Percentiles rank a stretch among this genome's conserved stretches.
phyloP scores from a whole-genome alignment of 768 basidiomycete species.

The Naganishia antarctica region DNA sequence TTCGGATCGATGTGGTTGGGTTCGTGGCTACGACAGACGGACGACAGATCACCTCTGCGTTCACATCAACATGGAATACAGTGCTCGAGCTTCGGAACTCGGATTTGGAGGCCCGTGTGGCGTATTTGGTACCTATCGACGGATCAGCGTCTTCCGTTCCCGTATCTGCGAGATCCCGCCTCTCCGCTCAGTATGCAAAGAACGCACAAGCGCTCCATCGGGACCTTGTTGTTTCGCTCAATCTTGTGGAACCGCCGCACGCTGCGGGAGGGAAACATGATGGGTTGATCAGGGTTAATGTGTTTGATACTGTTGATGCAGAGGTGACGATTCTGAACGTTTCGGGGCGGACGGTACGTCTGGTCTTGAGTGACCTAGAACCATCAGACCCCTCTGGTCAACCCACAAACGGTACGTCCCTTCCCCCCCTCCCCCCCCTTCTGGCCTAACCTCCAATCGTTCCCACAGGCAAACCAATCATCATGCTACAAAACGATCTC shows the following conservation, averaged over 20 bases:
- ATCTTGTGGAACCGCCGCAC: constrained; percentile 18
- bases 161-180: background rate
- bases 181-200: background rate
- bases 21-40: background rate
- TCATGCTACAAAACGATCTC: constrained; percentile 23
- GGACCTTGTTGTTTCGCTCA: constrained; percentile 26
- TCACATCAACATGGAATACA: constrained; percentile 27
- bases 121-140: constrained; percentile 1
- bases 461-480: background rate
- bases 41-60: background rate
- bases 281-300: background rate
- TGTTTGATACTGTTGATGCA: constrained; percentile 14
- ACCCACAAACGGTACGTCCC: too few species aligned
- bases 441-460: background rate
- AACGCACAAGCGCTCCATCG: constrained; percentile 20
- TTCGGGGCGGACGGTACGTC: constrained; percentile 21
- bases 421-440: too few species aligned
- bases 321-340: constrained; percentile 24
- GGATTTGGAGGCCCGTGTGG: background rate
- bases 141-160: background rate
- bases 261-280: too few species aligned
- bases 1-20: constrained; percentile 23
- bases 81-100: constrained; percentile 22
- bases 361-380: constrained; percentile 16
- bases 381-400: background rate